phyloP scores from a whole-genome alignment of 2,329 filamentous ascomycete species.

The Claviceps spartinae region DNA sequence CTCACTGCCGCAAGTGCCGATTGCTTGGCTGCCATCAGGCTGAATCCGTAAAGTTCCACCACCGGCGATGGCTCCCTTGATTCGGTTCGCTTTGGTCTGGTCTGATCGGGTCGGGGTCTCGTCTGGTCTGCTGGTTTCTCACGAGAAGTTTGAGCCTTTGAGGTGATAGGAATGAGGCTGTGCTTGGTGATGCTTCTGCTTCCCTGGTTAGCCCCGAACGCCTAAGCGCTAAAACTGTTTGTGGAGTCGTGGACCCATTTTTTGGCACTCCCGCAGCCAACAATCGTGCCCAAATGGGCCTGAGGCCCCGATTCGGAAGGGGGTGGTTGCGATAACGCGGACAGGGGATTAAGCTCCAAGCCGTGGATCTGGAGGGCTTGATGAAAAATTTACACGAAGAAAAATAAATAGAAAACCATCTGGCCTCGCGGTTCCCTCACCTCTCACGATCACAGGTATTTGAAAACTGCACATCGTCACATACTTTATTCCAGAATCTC shows the following conservation, averaged over 20 bases:
- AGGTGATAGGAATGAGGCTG: background rate
- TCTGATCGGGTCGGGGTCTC: too few relatives aligned
- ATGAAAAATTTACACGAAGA: background rate
- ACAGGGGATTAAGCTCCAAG: background rate
- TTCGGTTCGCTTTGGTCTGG: too few relatives aligned
- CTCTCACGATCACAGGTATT: background rate
- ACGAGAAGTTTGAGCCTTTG: background rate
- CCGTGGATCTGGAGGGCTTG: too few relatives aligned
- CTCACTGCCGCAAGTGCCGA: background rate
- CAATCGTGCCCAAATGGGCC: background rate
- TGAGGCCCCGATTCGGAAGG: background rate
- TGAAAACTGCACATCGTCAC: background rate
- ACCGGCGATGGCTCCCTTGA: too few relatives aligned
- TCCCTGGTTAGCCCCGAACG: background rate
- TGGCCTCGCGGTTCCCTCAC: background rate
- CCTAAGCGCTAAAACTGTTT: background rate
- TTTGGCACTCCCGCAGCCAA: background rate
- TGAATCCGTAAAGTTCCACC: too few relatives aligned
- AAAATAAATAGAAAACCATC: background rate
- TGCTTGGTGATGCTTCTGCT: background rate
- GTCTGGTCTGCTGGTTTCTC: background rate
- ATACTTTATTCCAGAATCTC: background rate
- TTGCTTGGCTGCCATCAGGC: background rate
- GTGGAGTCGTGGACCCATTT: background rate
- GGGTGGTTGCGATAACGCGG: background rate